Conservation (phyloP, 75 land plant species). For the Pinus albicaulis region DNA sequence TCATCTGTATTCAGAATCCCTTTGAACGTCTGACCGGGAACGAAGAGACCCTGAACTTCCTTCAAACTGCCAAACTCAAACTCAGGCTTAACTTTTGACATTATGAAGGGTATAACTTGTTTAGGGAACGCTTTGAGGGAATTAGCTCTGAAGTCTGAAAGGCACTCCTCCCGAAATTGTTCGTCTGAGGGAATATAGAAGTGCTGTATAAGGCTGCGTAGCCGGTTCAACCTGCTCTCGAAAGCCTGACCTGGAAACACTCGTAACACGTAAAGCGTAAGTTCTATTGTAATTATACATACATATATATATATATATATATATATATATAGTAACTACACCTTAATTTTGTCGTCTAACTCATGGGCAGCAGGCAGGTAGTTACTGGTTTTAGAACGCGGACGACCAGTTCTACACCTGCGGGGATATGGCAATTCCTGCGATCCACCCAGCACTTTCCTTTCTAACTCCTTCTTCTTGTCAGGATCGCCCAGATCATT, state of each 20-base stretch:
- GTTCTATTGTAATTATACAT: background rate
- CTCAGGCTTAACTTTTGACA: background rate
- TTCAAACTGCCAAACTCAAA: constrained; percentile 9
- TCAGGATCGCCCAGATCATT: constrained; percentile 25
- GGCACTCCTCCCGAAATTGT: constrained; percentile 23
- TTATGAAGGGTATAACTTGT: background rate
- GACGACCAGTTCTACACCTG: constrained; percentile 29
- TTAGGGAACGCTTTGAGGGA: constrained; percentile 12
- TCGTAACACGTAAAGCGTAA: background rate
- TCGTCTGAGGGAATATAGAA: constrained; percentile 45
- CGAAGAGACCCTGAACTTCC: constrained; percentile 19
- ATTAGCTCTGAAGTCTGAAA: constrained; percentile 23
- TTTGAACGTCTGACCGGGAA: background rate
- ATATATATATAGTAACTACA: no score
- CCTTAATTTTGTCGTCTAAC: background rate
- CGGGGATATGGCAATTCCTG: constrained; percentile 20
- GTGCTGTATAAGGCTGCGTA: background rate
- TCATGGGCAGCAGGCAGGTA: background rate
- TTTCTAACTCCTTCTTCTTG: background rate
- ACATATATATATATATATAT: no score
- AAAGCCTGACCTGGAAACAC: background rate
- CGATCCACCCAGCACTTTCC: constrained; percentile 22
- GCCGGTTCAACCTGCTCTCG: constrained; percentile 26
- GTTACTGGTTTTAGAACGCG: constrained; percentile 13
- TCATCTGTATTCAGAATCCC: background rate